Percentiles rank a stretch among this genome's conserved stretches.
These are phyloP conservation scores for Litchi chinensis DNA, from an alignment of 345 rosid species.

Conservation along the genomic window DNA sequence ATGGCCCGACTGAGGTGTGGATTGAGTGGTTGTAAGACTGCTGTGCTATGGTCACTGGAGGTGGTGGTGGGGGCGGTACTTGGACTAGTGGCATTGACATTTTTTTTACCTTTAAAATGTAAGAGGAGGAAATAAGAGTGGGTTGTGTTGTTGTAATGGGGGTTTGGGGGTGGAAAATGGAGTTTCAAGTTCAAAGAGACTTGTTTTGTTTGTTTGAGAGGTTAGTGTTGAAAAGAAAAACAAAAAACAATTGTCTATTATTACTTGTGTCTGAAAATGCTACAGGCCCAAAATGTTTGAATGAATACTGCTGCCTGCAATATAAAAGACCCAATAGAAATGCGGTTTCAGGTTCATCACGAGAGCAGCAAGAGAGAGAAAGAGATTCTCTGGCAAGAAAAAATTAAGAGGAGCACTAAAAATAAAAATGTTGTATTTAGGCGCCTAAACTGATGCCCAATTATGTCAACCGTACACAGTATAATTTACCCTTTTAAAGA, in stretches of 20 bases:
- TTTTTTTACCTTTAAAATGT: background rate
- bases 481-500: background rate
- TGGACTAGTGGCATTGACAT: conserved; percentile 47
- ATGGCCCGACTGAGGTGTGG: conserved; percentile 52
- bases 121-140: too few species aligned
- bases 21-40: conserved; percentile 34
- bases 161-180: background rate
- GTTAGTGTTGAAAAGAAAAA: background rate
- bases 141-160: too few species aligned
- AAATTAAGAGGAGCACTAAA: conserved; percentile 9
- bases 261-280: background rate
- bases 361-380: background rate
- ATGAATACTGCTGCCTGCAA: background rate
- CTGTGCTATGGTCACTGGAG: conserved; percentile 33
- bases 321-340: background rate
- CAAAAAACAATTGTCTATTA: background rate
- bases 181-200: background rate
- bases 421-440: background rate
- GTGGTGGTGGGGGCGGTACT: conserved; percentile 58
- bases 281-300: background rate
- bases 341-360: background rate
- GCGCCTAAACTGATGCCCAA: background rate
- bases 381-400: conserved; percentile 13
- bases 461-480: background rate
- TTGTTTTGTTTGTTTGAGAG: background rate